Percentiles rank a stretch among this genome's conserved stretches.
phyloP scores from a whole-genome alignment of 306 rosid genomes.

The Astragalus membranaceus region DNA sequence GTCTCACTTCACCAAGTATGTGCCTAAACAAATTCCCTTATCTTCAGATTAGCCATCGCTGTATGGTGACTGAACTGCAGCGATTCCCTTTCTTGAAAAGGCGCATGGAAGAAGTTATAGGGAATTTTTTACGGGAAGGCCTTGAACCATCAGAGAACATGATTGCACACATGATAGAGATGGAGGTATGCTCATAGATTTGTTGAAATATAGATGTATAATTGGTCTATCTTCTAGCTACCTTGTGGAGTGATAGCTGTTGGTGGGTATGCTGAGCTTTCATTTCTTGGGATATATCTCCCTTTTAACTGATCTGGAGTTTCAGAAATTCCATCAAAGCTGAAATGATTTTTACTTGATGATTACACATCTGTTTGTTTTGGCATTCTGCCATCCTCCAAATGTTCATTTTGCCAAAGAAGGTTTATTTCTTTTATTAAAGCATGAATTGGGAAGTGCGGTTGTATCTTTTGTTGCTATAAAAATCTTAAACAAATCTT shows the following conservation, averaged over 20 bases:
- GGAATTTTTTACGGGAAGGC: constrained; percentile 86
- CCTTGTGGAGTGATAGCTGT: background rate
- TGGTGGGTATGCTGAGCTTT: background rate
- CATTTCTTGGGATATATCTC: background rate
- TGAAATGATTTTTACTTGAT: background rate
- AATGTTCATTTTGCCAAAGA: background rate
- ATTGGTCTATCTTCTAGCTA: background rate
- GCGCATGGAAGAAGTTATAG: constrained; percentile 95
- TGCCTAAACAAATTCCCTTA: constrained; percentile 6
- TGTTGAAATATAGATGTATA: background rate
- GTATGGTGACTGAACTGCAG: constrained; percentile 84
- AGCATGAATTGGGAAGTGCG: background rate
- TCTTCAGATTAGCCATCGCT: constrained; percentile 85
- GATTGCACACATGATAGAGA: constrained; percentile 91
- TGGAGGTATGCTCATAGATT: constrained; percentile 63
- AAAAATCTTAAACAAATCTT: background rate
- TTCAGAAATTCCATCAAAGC: constrained; percentile 5
- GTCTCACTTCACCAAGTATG: background rate
- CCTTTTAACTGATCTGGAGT: background rate
- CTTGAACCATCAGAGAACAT: constrained; percentile 87
- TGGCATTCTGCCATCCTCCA: background rate
- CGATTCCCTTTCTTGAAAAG: constrained; percentile 84
- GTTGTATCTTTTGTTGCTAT: background rate
- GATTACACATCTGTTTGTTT: background rate
- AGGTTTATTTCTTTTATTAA: background rate